These are phyloP conservation scores for Alnus rubra DNA, from an alignment of 306 rosid genomes.

Conservation along the genomic window DNA sequence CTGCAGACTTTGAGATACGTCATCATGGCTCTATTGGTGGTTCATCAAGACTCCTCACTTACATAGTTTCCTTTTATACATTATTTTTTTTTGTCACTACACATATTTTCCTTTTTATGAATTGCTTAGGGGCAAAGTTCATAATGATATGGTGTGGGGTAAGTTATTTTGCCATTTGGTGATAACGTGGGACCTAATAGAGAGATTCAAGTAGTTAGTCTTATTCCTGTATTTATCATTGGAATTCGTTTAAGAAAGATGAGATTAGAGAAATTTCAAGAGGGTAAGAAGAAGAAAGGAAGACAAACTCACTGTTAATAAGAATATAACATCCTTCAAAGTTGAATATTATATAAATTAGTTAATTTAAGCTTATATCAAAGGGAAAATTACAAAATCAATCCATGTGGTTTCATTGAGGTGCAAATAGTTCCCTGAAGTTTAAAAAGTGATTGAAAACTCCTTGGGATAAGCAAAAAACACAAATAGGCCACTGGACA, in stretches of 20 bases:
- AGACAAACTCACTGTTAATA: slow-evolving; percentile 10
- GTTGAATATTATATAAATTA: neutral
- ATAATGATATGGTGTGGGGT: neutral
- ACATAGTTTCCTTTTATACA: neutral
- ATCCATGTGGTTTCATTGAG: too few relatives aligned
- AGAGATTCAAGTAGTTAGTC: neutral
- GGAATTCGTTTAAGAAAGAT: neutral
- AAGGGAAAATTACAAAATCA: too few relatives aligned
- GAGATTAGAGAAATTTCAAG: neutral
- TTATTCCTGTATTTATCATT: neutral
- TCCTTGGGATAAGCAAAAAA: too few relatives aligned
- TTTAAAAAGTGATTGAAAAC: too few relatives aligned
- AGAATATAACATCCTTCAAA: neutral
- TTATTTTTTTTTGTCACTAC: neutral
- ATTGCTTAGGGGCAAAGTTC: neutral
- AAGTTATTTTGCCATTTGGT: neutral
- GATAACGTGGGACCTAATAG: neutral
- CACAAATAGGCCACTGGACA: too few relatives aligned
- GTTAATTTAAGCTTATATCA: neutral
- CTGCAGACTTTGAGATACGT: slow-evolving; percentile 12
- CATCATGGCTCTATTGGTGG: slow-evolving; percentile 2
- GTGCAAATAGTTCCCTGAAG: too few relatives aligned
- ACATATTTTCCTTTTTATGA: neutral
- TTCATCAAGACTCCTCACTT: neutral
- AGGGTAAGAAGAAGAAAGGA: slow-evolving; percentile 9